Evolutionary conservation across 1,284 basidiomycete genomes (phyloP).

Genomic region (Ceratobasidium sp.): DNA sequence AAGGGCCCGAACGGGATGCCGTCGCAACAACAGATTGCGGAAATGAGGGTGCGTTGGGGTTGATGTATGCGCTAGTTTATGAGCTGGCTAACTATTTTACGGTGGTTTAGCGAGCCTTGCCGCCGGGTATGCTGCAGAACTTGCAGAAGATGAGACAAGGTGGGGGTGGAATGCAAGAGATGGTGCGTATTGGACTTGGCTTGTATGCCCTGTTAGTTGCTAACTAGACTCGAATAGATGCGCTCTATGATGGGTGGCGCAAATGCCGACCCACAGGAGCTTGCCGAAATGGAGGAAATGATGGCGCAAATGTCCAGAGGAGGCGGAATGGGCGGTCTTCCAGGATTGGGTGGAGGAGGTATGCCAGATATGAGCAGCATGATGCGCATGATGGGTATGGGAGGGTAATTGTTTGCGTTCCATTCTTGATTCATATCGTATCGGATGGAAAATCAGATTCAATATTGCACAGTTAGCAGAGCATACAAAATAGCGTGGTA

Average conservation of each 20-base stretch:
- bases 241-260: constrained; percentile 53
- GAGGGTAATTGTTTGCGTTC: constrained; percentile 47
- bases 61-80: constrained; percentile 41
- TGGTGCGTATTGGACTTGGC: constrained; percentile 66
- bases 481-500: not conserved
- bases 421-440: too few relatives aligned
- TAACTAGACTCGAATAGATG: constrained; percentile 47
- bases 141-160: constrained; percentile 86
- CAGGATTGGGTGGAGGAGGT: constrained; percentile 52
- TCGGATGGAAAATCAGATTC: not conserved
- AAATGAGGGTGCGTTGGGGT: constrained; percentile 75
- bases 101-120: constrained; percentile 77
- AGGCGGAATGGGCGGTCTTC: constrained; percentile 52
- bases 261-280: constrained; percentile 54
- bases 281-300: constrained; percentile 67
- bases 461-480: not conserved
- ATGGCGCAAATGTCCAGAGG: constrained; percentile 84
- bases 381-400: constrained; percentile 61
- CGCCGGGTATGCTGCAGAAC: constrained; percentile 87
- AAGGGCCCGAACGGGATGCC: constrained; percentile 88
- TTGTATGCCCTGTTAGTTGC: constrained; percentile 25
- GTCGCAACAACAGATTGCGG: constrained; percentile 89
- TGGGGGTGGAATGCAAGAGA: constrained; percentile 87
- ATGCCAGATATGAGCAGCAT: constrained; percentile 42
- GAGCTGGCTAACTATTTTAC: constrained; percentile 7